Conservation (phyloP, 75 land plant species). For the Cunninghamia lanceolata region DNA sequence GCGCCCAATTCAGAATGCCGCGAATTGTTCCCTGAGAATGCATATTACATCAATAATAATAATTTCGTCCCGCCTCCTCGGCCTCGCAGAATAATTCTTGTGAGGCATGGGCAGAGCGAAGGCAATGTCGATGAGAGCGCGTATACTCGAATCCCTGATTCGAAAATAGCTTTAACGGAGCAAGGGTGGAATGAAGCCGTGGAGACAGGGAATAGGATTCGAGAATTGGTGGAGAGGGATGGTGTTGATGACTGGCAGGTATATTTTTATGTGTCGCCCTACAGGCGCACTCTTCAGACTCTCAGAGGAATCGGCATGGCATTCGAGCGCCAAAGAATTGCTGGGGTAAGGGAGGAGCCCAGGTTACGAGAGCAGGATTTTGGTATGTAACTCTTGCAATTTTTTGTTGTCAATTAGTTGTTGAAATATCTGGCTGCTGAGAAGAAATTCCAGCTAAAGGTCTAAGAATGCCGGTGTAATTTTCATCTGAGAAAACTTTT, state of each 20-base stretch:
- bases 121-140: slow-evolving; percentile 79
- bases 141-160: slow-evolving; percentile 72
- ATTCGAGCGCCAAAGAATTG: slow-evolving; percentile 62
- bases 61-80: slow-evolving; percentile 35
- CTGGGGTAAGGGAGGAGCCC: slow-evolving; percentile 83
- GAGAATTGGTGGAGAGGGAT: slow-evolving; percentile 53
- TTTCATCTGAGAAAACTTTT: neutral
- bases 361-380: slow-evolving; percentile 89
- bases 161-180: slow-evolving; percentile 78
- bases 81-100: slow-evolving; percentile 78
- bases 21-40: neutral
- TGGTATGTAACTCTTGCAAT: slow-evolving; percentile 30
- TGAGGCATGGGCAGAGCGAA: slow-evolving; percentile 83
- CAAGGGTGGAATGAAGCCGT: slow-evolving; percentile 73
- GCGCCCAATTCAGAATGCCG: neutral
- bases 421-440: neutral
- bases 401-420: neutral
- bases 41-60: neutral
- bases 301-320: slow-evolving; percentile 58
- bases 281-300: slow-evolving; percentile 65
- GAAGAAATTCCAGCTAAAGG: neutral
- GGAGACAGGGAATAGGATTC: slow-evolving; percentile 67
- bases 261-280: slow-evolving; percentile 90
- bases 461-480: neutral
- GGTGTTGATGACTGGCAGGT: slow-evolving; percentile 78